Percentiles rank a stretch among this genome's conserved stretches.
phyloP scores from a whole-genome alignment of 805 yeast genomes.

The Saccharomycopsis synnaedendra region DNA sequence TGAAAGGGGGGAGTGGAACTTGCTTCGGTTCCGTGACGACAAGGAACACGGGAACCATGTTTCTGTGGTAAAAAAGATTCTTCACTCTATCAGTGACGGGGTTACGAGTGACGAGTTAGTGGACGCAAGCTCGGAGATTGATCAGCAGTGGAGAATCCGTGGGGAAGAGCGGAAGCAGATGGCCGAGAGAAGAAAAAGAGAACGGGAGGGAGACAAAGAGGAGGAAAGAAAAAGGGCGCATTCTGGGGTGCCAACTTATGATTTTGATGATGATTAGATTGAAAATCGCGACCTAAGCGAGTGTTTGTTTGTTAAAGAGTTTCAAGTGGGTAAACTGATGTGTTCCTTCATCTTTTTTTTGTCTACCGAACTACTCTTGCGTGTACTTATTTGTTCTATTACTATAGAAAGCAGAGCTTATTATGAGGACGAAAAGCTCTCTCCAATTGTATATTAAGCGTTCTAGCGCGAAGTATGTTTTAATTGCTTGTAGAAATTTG shows the following conservation, averaged over 20 bases:
- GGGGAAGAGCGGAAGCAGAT: slow-evolving; percentile 21
- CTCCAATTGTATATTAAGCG: too few species aligned
- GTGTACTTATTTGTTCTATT: too few species aligned
- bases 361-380: too few species aligned
- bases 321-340: too few species aligned
- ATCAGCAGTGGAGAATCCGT: slow-evolving; percentile 52
- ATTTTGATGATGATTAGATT: slow-evolving; percentile 26
- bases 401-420: too few species aligned
- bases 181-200: slow-evolving; percentile 8
- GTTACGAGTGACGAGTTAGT: slow-evolving; percentile 71
- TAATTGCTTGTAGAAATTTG: too few species aligned
- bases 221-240: slow-evolving; percentile 12
- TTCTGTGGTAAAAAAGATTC: slow-evolving; percentile 68
- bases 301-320: too few species aligned
- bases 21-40: slow-evolving; percentile 87
- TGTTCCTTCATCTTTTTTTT: too few species aligned
- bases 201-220: neutral
- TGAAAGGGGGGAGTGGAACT: slow-evolving; percentile 59
- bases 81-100: slow-evolving; percentile 77
- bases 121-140: slow-evolving; percentile 44
- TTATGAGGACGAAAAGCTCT: too few species aligned
- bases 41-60: slow-evolving; percentile 80
- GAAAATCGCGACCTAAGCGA: slow-evolving; percentile 2
- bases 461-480: too few species aligned
- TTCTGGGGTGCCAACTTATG: slow-evolving; percentile 29